Base-by-base conservation (phyloP, 768 basidiomycete species). In the Pleurotus tuoliensis region DNA sequence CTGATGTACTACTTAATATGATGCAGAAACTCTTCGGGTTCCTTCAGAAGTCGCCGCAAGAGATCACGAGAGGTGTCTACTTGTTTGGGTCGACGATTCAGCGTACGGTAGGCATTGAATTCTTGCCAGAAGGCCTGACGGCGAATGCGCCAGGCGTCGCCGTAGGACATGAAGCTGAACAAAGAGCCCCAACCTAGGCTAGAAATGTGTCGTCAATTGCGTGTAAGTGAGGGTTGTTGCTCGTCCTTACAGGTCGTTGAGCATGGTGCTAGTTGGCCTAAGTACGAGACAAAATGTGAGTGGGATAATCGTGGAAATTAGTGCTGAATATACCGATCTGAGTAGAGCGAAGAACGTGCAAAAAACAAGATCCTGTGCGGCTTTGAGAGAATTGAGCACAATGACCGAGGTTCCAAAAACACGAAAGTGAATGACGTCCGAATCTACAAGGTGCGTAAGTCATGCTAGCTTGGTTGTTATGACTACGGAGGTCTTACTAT, bases 81-180 rank as follows among this genome's bases (percentile, higher is more conserved):
- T 57, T 72, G 66, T 9, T 58, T 60, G 20, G 70, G 63, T 38
- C 69, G 66, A 55, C 74, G 75, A 6, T 67, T 57, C 13, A 56
- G 50, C 0, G 66, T 61, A 1, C 72, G 71, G 20, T 65, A 62
- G 1, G 64, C 60, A 50, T 75, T 71, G 58, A 80, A 75, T 53
- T 79, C 71, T 46, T 74, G 64, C 38, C 71, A 69, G 59, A 81
- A 78, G 9, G 72, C 49, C 15, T 72, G 67, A 7, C 80, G 70
- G 16, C 72, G 71, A 12, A 67, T 66, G 44, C 68, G 72, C 79
- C 80, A 80, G 24, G 48, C 41, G 37, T 69, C 64, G 18, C 74
- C 74, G 49, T 79, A 79, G 2, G 67, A 68, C 30, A 34, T 34
- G 30, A 34, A 34, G 30, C 30, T 34, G 30, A 34, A 34, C 30